These are phyloP conservation scores for Brasilioporus rufonigricans DNA, from an alignment of 768 basidiomycete species.

Conservation along the genomic window DNA sequence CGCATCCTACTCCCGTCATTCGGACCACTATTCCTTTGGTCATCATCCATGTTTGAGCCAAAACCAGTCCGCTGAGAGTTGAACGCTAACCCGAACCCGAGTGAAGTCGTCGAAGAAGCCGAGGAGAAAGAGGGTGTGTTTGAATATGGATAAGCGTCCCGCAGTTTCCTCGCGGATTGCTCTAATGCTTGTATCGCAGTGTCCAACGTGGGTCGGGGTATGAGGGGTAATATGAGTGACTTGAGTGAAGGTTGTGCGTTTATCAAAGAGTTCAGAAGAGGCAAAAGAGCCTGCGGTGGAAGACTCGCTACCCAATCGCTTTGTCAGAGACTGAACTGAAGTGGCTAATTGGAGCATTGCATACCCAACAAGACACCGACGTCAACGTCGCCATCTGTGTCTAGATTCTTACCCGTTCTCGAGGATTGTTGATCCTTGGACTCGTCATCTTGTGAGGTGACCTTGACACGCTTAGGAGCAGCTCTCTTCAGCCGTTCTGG, in stretches of 20 bases:
- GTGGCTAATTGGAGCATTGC: constrained; percentile 22
- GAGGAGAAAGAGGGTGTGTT: constrained; percentile 37
- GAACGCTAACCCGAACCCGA: constrained; percentile 30
- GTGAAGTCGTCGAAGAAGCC: constrained; percentile 34
- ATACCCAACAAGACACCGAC: constrained; percentile 78
- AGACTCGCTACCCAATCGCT: constrained; percentile 57
- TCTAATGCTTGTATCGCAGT: constrained; percentile 67
- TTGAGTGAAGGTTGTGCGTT: constrained; percentile 69
- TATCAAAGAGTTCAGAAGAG: constrained; percentile 68
- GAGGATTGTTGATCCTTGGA: constrained; percentile 40
- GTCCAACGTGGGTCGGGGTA: constrained; percentile 82
- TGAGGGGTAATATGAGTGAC: constrained; percentile 66
- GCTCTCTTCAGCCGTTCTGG: constrained; percentile 74
- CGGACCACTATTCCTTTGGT: constrained; percentile 18
- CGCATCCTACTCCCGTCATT: constrained; percentile 63
- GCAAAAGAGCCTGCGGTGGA: constrained; percentile 73
- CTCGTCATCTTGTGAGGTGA: constrained; percentile 24
- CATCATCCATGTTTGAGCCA: constrained; percentile 31
- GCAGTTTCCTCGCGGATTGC: constrained; percentile 67
- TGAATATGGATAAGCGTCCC: constrained; percentile 84
- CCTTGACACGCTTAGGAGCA: constrained; percentile 60
- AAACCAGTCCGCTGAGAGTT: constrained; percentile 28
- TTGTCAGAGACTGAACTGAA: constrained; percentile 7
- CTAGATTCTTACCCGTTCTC: constrained; percentile 49
- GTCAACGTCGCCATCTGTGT: constrained; percentile 50